Evolutionary conservation across 2,329 filamentous ascomycete genomes (phyloP).

Genomic region (Hortaea sp.): DNA sequence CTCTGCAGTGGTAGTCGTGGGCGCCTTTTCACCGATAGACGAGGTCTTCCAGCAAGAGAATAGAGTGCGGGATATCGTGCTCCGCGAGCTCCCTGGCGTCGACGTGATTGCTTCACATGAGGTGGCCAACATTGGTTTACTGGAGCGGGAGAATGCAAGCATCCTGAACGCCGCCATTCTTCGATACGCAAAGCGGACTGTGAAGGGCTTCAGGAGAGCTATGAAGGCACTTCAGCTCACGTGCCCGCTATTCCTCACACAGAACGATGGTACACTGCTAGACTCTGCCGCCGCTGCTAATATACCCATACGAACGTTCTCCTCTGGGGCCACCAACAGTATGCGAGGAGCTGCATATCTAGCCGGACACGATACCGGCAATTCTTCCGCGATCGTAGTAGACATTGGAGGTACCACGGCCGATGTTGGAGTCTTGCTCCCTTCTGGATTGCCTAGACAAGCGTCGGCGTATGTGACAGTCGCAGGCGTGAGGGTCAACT

Average conservation of each 20-base stretch:
- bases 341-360: conserved; percentile 51
- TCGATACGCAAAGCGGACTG: conserved; percentile 36
- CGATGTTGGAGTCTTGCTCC: conserved; percentile 50
- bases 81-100: conserved; percentile 35
- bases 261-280: conserved; percentile 43
- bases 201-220: conserved; percentile 36
- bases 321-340: conserved; percentile 43
- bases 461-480: conserved; percentile 51
- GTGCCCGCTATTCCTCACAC: conserved; percentile 42
- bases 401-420: conserved; percentile 59
- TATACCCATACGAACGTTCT: conserved; percentile 43
- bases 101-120: conserved; percentile 44
- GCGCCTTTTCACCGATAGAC: conserved; percentile 51
- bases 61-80: conserved; percentile 38
- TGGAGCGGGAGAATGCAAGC: conserved; percentile 41
- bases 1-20: conserved; percentile 43
- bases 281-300: conserved; percentile 36
- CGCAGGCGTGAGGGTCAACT: conserved; percentile 48
- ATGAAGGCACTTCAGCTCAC: conserved; percentile 36
- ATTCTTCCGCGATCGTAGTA: conserved; percentile 42
- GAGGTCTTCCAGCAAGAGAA: conserved; percentile 46
- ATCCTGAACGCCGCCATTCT: conserved; percentile 42
- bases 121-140: conserved; percentile 41
- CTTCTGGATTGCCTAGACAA: conserved; percentile 52
- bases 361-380: conserved; percentile 25